A percentile compares a stretch with the other conserved stretches of the same genome.
Conservation (phyloP, 1,284 basidiomycete genomes). For the Ceratobasidium sp. region DNA sequence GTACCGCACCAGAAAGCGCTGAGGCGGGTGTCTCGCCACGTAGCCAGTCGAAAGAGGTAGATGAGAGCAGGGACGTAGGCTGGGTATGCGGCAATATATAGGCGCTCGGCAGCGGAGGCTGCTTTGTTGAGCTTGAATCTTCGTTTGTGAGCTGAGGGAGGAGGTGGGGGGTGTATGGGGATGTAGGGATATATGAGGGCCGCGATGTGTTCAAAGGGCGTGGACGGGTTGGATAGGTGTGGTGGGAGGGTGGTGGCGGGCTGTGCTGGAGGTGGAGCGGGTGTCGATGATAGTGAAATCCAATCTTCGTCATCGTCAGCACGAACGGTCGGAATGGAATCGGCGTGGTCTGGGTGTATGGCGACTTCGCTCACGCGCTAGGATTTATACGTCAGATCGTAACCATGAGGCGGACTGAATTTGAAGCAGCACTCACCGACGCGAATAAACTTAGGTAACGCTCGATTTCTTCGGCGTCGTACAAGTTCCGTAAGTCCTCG, state of each 20-base stretch:
- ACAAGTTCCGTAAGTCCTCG: conserved; percentile 43
- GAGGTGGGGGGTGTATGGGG: not conserved
- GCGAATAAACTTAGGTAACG: conserved; percentile 45
- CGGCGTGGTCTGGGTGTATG: conserved; percentile 26
- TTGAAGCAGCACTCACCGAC: conserved; percentile 21
- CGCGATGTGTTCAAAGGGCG: conserved; percentile 26
- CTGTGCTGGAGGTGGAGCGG: conserved; percentile 4
- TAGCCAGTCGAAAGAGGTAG: conserved; percentile 63
- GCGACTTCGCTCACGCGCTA: conserved; percentile 41
- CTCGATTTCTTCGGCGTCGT: conserved; percentile 47
- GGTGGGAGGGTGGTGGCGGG: conserved; percentile 18
- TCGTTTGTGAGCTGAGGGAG: conserved; percentile 15
- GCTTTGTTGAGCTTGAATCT: conserved; percentile 31
- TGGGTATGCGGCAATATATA: conserved; percentile 59
- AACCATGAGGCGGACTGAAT: not conserved
- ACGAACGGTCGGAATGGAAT: not conserved
- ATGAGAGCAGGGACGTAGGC: conserved; percentile 64
- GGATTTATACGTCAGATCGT: not conserved
- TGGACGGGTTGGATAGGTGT: conserved; percentile 17
- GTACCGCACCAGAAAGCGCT: conserved; percentile 69
- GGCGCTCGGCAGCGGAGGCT: conserved; percentile 14
- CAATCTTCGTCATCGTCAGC: conserved; percentile 27
- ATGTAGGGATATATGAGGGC: conserved; percentile 28
- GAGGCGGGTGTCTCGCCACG: conserved; percentile 66
- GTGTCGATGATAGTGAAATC: not conserved